Base-by-base conservation (phyloP, 1,139 yeast genomes). In the Kodamaea alishanica region DNA sequence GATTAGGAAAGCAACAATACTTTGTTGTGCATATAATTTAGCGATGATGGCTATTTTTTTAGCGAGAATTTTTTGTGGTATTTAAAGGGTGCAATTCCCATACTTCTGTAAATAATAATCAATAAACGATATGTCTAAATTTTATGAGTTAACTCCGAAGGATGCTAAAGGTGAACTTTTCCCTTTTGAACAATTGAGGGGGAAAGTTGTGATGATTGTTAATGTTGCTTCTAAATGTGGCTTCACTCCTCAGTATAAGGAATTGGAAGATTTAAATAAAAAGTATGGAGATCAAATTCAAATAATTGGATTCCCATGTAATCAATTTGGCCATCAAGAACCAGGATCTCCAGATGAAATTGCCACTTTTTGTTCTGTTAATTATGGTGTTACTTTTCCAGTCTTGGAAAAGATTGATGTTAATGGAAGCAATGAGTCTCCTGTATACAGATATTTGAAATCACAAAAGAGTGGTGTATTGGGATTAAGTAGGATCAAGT, bases 171-270 rank as follows among this genome's bases (percentile, higher is more conserved):
- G 54, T 30, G 42, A 50, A 24, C 44, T 47, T 5, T 57, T 31
- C 63, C 77, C 84, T 32, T 84, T 92, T 58, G 55, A 66, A 30
- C 73, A 84, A 49, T 69, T 89, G 45, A 77, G 87, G 62, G 97
- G 96, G 32, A 88, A 92, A 61, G 96, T 87, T 35, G 97, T 92
- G 15, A 65, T 92, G 36, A 76, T 92, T 50, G 96, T 92, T 50
- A 92, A 92, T 61, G 97, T 96, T 30, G 92, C 97, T 49, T 87
- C 90, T 60, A 90, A 87, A 69, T 87, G 92, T 43, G 86, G 87
- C 52, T 84, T 87, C 53, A 84, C 88, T 45, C 97, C 94, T 58
- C 94, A 90, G 67, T 72, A 73, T 54, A 64, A 64, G 54, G 97
- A 83, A 46, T 75, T 92, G 44, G 96, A 92, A 68, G 84, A 75